Evolutionary conservation across 805 yeast species (phyloP).

Genomic region (Candida sakaeoensis): DNA sequence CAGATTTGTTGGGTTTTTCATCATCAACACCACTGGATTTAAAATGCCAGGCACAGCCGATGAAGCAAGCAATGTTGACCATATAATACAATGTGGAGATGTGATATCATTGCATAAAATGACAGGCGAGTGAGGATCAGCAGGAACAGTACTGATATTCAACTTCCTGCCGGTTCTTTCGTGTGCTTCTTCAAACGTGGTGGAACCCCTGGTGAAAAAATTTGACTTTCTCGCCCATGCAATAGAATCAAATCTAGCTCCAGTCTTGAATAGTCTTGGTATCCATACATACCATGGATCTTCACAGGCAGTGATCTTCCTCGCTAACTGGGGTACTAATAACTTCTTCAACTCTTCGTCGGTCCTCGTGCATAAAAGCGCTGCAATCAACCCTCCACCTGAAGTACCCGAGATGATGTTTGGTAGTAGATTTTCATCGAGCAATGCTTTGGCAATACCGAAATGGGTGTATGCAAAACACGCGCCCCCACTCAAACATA

Average conservation of each 20-base stretch:
- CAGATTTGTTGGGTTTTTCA: conserved; percentile 41
- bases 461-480: conserved; percentile 74
- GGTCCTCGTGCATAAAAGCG: conserved; percentile 65
- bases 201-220: conserved; percentile 71
- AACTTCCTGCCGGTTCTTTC: conserved; percentile 65
- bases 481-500: conserved; percentile 77
- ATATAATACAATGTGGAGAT: conserved; percentile 76
- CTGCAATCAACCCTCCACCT: conserved; percentile 79
- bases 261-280: conserved; percentile 66
- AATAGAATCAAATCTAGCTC: conserved; percentile 73
- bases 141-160: conserved; percentile 75
- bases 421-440: conserved; percentile 66
- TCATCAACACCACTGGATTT: conserved; percentile 77
- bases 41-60: conserved; percentile 82
- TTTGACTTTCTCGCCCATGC: conserved; percentile 67
- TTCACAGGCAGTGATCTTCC: conserved; percentile 65
- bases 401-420: conserved; percentile 72
- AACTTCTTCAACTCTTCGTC: conserved; percentile 58
- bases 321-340: conserved; percentile 58
- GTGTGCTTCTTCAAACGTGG: conserved; percentile 68
- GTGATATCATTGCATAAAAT: conserved; percentile 74
- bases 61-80: conserved; percentile 74
- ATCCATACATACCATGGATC: conserved; percentile 60
- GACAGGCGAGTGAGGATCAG: conserved; percentile 78
- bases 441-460: conserved; percentile 68